Conservation (phyloP, 2,329 filamentous ascomycete species). For the Diaporthe velutina region DNA sequence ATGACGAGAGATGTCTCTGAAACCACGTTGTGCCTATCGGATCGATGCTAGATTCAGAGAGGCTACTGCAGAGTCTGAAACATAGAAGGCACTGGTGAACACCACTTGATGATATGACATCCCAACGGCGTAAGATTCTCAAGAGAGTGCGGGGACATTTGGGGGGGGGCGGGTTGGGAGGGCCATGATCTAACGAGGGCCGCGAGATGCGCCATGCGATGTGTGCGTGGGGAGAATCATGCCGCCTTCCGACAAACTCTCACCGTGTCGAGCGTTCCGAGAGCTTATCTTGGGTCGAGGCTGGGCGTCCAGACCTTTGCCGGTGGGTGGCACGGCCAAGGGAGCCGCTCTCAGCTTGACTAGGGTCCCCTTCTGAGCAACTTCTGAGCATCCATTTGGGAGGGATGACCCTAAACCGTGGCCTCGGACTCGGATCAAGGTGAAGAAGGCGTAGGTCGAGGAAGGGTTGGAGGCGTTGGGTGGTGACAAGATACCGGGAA, state of each 20-base stretch:
- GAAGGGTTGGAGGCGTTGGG: neutral
- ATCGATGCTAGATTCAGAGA: slow-evolving; percentile 13
- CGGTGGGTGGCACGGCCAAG: slow-evolving; percentile 3
- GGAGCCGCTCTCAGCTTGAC: slow-evolving; percentile 19
- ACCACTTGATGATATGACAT: slow-evolving; percentile 19
- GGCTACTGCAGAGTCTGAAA: slow-evolving; percentile 31
- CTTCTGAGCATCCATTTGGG: neutral
- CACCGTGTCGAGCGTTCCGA: slow-evolving; percentile 14
- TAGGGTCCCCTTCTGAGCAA: slow-evolving; percentile 8
- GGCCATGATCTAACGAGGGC: neutral
- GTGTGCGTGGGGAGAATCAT: slow-evolving; percentile 11
- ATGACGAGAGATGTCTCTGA: slow-evolving; percentile 29
- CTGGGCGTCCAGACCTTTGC: slow-evolving; percentile 12
- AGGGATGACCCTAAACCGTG: neutral
- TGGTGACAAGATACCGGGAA: neutral
- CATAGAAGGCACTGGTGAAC: neutral
- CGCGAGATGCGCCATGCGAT: neutral
- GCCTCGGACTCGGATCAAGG: slow-evolving; percentile 12
- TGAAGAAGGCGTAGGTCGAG: neutral
- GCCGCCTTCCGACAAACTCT: slow-evolving; percentile 21
- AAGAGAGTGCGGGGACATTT: slow-evolving; percentile 11
- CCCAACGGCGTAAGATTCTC: slow-evolving; percentile 14
- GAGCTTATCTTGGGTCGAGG: slow-evolving; percentile 22
- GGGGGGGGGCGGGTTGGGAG: neutral
- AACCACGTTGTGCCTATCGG: slow-evolving; percentile 28